phyloP scores from a whole-genome alignment of 2,329 filamentous ascomycete species.

The Scytalidium lignicola region DNA sequence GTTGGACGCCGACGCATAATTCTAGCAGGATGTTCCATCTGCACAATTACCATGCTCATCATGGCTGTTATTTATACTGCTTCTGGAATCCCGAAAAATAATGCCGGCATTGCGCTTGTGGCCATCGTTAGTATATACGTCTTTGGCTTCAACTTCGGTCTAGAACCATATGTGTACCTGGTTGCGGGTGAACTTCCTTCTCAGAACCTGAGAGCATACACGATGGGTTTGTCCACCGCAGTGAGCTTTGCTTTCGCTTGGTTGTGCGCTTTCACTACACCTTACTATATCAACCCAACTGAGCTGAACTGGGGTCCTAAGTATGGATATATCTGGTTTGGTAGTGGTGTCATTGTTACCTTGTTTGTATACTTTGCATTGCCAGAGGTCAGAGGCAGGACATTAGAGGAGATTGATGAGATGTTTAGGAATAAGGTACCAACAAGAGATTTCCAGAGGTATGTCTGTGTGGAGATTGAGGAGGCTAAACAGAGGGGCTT shows the following conservation, averaged over 20 bases:
- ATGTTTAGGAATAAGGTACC: constrained; percentile 28
- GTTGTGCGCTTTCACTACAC: constrained; percentile 48
- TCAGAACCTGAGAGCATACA: constrained; percentile 50
- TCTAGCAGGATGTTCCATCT: constrained; percentile 12
- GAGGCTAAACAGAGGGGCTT: too few species aligned
- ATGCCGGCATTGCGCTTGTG: constrained; percentile 39
- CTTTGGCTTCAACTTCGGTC: constrained; percentile 18
- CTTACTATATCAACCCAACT: constrained; percentile 53
- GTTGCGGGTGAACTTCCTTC: constrained; percentile 52
- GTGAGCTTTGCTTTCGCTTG: constrained; percentile 49
- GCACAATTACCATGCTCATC: constrained; percentile 40
- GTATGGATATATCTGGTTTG: constrained; percentile 52
- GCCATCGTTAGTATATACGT: constrained; percentile 35
- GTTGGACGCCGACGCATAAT: constrained; percentile 56
- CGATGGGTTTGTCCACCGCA: constrained; percentile 49
- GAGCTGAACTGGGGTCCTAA: constrained; percentile 50
- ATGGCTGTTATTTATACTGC: constrained; percentile 40
- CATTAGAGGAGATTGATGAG: constrained; percentile 25
- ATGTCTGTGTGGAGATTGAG: too few species aligned
- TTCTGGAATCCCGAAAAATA: too few species aligned
- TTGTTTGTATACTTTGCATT: constrained; percentile 40
- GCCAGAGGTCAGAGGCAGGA: not conserved
- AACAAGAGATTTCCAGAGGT: too few species aligned
- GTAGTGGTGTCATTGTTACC: constrained; percentile 32
- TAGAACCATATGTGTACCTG: constrained; percentile 50